phyloP scores from a whole-genome alignment of 306 rosid species.

The Ochetophila trinervis region DNA sequence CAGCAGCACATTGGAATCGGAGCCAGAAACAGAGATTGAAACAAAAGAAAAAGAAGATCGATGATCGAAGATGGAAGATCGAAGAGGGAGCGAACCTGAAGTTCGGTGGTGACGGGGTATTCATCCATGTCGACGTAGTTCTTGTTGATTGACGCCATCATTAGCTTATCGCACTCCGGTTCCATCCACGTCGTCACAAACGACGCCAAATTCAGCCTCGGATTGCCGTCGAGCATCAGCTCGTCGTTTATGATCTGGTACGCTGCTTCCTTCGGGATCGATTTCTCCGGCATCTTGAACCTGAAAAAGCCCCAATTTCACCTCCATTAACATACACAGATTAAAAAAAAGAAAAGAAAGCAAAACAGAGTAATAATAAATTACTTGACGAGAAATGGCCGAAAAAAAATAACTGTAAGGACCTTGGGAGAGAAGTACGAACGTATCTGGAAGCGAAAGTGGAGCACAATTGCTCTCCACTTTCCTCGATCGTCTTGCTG shows the following conservation, averaged over 20 bases:
- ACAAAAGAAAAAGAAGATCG: not conserved
- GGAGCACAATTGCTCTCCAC: conserved; percentile 21
- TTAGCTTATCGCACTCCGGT: too few species aligned
- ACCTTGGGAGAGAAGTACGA: conserved; percentile 47
- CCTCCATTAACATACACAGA: not conserved
- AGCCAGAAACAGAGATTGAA: not conserved
- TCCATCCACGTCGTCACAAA: conserved; percentile 64
- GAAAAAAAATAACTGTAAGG: not conserved
- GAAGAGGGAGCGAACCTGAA: too few species aligned
- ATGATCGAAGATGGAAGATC: not conserved
- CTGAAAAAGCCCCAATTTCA: conserved; percentile 1
- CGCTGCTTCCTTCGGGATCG: conserved; percentile 44
- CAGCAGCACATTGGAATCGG: not conserved
- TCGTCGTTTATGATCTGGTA: conserved; percentile 52
- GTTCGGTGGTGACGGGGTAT: too few species aligned
- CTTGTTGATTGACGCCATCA: too few species aligned
- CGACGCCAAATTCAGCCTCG: conserved; percentile 53
- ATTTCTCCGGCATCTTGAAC: conserved; percentile 33
- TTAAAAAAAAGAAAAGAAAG: not conserved
- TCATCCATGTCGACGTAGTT: too few species aligned
- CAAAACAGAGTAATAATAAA: too few species aligned
- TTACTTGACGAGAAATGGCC: too few species aligned
- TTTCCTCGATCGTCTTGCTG: conserved; percentile 33
- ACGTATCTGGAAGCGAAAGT: conserved; percentile 72
- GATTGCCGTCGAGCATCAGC: conserved; percentile 50